Percentiles rank a stretch among this genome's conserved stretches.
phyloP scores from a whole-genome alignment of 345 rosid genomes.

The Salix udensis region DNA sequence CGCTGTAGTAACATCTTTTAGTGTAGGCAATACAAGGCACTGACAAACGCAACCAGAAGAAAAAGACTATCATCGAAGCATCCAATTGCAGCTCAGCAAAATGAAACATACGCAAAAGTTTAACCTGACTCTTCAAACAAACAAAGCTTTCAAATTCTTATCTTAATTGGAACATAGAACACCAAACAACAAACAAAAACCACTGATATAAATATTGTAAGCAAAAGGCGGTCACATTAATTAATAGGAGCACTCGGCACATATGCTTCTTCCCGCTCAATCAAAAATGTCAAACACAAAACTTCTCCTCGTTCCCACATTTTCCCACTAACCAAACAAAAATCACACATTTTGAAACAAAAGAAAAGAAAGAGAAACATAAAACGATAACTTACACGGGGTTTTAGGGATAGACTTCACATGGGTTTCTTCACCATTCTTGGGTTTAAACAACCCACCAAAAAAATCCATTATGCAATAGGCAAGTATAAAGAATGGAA shows the following conservation, averaged over 20 bases:
- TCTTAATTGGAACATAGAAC: background rate
- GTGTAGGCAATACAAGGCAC: background rate
- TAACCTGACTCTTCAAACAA: background rate
- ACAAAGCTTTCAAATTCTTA: background rate
- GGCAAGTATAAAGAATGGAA: background rate
- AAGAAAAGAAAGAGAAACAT: background rate
- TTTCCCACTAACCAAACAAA: background rate
- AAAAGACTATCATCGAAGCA: background rate
- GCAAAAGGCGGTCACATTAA: background rate
- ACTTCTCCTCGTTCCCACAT: background rate
- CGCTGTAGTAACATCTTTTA: background rate
- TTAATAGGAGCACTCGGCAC: background rate
- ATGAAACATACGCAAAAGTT: background rate
- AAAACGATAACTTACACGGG: constrained; percentile 22
- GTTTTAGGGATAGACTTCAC: background rate
- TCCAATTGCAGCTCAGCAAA: background rate
- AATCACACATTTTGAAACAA: background rate
- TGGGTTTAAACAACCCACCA: constrained; percentile 32
- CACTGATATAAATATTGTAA: background rate
- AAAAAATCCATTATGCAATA: constrained; percentile 26
- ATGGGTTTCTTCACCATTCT: constrained; percentile 15
- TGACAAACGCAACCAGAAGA: background rate
- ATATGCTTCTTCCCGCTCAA: background rate
- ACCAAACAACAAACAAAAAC: background rate
- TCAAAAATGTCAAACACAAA: background rate